Evolutionary conservation across 2,329 filamentous ascomycete species (phyloP).

Genomic region (Sphaerulina populicola): DNA sequence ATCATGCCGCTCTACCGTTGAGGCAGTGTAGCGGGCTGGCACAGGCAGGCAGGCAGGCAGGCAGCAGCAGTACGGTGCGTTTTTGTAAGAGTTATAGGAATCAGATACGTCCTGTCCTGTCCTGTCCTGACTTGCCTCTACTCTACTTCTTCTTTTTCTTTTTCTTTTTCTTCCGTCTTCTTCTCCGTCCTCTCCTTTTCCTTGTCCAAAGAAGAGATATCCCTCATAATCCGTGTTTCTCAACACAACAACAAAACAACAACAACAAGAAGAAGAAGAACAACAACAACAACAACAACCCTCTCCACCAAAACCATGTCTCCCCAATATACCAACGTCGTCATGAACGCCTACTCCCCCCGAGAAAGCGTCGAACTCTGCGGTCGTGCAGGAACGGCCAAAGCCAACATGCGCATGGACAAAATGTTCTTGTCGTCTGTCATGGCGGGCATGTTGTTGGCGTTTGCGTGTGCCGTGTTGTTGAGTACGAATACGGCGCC

Average conservation of each 20-base stretch:
- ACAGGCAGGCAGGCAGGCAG: no score
- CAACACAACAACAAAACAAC: no score
- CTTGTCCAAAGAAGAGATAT: no score
- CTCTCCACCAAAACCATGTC: background rate
- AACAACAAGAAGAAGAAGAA: no score
- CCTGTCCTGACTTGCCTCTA: no score
- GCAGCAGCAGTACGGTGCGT: background rate
- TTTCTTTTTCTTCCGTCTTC: no score
- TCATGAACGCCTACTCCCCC: constrained; percentile 19
- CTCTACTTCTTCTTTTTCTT: background rate
- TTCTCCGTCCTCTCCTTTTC: no score
- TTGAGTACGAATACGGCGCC: constrained; percentile 25
- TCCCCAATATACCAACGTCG: constrained; percentile 9
- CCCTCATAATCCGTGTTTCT: no score
- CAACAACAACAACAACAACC: background rate
- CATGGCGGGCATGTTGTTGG: constrained; percentile 46
- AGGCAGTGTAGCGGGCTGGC: no score
- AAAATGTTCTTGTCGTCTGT: constrained; percentile 48
- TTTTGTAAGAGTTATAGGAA: background rate
- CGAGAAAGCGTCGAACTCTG: constrained; percentile 44
- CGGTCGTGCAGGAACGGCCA: constrained; percentile 43
- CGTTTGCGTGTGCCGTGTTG: constrained; percentile 42
- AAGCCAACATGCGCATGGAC: constrained; percentile 47
- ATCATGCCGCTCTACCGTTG: background rate
- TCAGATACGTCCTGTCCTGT: no score